phyloP scores from a whole-genome alignment of 164 flowering plant species.

The Tetracentron sinense region DNA sequence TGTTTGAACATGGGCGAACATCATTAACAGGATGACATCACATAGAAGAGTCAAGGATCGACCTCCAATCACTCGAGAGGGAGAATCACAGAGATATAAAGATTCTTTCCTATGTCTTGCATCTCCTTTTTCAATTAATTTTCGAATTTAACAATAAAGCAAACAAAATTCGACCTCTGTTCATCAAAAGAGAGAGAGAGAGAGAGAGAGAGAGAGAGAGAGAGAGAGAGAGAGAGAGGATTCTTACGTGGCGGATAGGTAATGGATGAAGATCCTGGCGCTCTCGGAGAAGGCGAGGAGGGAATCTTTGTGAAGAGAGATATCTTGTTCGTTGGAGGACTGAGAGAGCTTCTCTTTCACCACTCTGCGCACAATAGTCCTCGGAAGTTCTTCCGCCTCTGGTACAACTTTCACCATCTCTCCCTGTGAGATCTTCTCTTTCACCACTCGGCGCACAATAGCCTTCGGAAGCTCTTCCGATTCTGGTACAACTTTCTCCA shows the following conservation, averaged over 20 bases:
- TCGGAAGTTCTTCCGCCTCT: slow-evolving; percentile 36
- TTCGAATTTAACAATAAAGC: too few relatives aligned
- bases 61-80: too few relatives aligned
- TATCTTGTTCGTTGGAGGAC: slow-evolving; percentile 21
- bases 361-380: slow-evolving; percentile 35
- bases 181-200: neutral
- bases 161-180: neutral
- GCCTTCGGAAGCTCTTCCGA: slow-evolving; percentile 61
- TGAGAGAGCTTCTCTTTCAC: slow-evolving; percentile 40
- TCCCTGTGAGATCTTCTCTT: slow-evolving; percentile 42
- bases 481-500: slow-evolving; percentile 25
- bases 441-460: slow-evolving; percentile 56
- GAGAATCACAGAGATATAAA: too few relatives aligned
- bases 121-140: too few relatives aligned
- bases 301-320: slow-evolving; percentile 33
- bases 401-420: slow-evolving; percentile 19
- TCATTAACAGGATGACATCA: too few relatives aligned
- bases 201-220: slow-evolving; percentile 5
- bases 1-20: too few relatives aligned
- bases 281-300: slow-evolving; percentile 45
- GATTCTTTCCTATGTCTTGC: too few relatives aligned
- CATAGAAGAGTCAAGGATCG: too few relatives aligned
- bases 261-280: slow-evolving; percentile 72
- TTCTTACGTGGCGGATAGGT: slow-evolving; percentile 43
- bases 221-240: too few relatives aligned